A percentile compares a stretch with the other conserved stretches of the same genome.
Conservation (phyloP, 805 yeast species). For the Metschnikowia dekortorum region DNA sequence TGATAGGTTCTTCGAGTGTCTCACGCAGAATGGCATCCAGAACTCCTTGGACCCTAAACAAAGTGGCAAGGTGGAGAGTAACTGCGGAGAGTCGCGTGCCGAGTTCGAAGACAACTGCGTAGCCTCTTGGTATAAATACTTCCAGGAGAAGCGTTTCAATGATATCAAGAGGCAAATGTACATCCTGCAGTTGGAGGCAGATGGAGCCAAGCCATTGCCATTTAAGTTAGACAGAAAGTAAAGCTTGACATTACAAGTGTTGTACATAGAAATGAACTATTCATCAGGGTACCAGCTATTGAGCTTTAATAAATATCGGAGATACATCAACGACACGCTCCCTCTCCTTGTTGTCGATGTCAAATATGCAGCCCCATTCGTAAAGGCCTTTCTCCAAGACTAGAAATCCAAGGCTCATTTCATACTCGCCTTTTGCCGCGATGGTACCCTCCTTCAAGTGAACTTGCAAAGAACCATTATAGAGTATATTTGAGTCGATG, state of each 20-base stretch:
- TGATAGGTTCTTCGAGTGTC: slow-evolving; percentile 71
- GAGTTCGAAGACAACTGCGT: slow-evolving; percentile 74
- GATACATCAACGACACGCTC: slow-evolving; percentile 25
- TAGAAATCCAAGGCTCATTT: slow-evolving; percentile 51
- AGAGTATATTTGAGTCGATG: slow-evolving; percentile 55
- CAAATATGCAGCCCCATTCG: slow-evolving; percentile 61
- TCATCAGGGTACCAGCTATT: slow-evolving; percentile 8
- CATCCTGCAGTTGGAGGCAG: slow-evolving; percentile 64
- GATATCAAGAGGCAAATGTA: slow-evolving; percentile 68
- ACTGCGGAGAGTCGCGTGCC: slow-evolving; percentile 56
- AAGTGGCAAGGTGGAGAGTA: slow-evolving; percentile 42
- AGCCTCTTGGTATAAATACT: slow-evolving; percentile 81
- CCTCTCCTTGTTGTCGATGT: slow-evolving; percentile 18
- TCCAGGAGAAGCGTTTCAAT: slow-evolving; percentile 82
- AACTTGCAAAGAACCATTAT: slow-evolving; percentile 69
- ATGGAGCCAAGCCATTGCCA: slow-evolving; percentile 41
- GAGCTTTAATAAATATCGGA: slow-evolving; percentile 30
- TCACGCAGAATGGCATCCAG: slow-evolving; percentile 61
- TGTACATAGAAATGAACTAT: slow-evolving; percentile 8
- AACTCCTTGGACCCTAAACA: slow-evolving; percentile 61
- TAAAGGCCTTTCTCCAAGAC: slow-evolving; percentile 75
- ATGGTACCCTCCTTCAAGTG: slow-evolving; percentile 39
- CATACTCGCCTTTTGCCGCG: slow-evolving; percentile 37
- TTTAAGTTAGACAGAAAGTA: slow-evolving; percentile 25
- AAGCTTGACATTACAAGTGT: not conserved